Evolutionary conservation across 305 asterid genomes (phyloP), one percentile per base, ranked within the genome.

Genomic region (Fraxinus sp.): DNA sequence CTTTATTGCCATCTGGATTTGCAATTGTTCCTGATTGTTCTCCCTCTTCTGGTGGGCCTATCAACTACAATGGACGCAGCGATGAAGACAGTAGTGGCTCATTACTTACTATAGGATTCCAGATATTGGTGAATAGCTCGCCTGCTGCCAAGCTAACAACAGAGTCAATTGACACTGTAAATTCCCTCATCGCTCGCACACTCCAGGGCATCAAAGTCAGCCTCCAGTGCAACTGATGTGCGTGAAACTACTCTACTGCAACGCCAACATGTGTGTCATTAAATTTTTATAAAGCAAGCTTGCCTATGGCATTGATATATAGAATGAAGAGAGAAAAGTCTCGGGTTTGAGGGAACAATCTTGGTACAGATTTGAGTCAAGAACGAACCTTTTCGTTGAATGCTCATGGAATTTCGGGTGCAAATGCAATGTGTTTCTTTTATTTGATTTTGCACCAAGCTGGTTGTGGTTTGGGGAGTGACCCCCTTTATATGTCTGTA

Each of bases 1-100:
- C 88, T 26, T 84, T 93, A 82, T 83, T 93, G 76, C 97, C 98
- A 3, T 92, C 97, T 0, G 98, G 98, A 14, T 92, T 94, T 22
- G 90, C 93, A 0, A 90, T 93, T 7, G 82, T 89, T 46, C 97
- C 98, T 0, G 95, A 89, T 71, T 88, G 91, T 68, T 80, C 76
- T 35, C 80, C 86, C 0, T 82, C 85, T 8, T 83, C 92, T 0
- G 39, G 77, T 37, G 82, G 80, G 35, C 81, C 83, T 0, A 11
- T 30, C 1, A 64, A 76, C 13, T 11, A 74, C 71, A 79, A 37
- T 24, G 89, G 33, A 62, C 32, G 32, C 18, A 68, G 20, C 5
- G 39, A 84, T 10, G 84, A 85, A 36, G 74, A 84, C 49, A 14
- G 39, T 13, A 75, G 75, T 0, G 97, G 98, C 26, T 93, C 94